These are phyloP conservation scores for Fusarium hainanense DNA, from an alignment of 2,329 filamentous ascomycete species.

Conservation along the genomic window DNA sequence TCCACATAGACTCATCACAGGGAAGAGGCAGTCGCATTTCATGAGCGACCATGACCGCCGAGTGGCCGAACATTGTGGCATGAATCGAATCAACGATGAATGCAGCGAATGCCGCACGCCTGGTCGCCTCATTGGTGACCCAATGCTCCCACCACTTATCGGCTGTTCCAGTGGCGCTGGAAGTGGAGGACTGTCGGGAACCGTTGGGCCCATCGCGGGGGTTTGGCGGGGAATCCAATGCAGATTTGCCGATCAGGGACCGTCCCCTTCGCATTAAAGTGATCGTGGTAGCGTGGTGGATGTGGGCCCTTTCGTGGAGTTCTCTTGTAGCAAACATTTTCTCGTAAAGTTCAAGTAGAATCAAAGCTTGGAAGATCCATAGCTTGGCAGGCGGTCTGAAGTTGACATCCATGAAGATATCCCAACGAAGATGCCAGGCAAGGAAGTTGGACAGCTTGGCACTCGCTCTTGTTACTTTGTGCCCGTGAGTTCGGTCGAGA, in stretches of 20 bases:
- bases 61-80: conserved; percentile 97
- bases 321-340: conserved; percentile 97
- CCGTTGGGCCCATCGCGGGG: conserved; percentile 68
- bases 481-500: conserved; percentile 83
- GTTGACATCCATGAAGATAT: conserved; percentile 91
- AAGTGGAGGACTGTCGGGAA: conserved; percentile 70
- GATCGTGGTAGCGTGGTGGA: conserved; percentile 95
- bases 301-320: conserved; percentile 93
- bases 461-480: conserved; percentile 78
- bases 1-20: conserved; percentile 93
- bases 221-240: conserved; percentile 85
- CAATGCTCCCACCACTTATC: conserved; percentile 97
- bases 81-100: conserved; percentile 97
- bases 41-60: conserved; percentile 95
- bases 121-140: conserved; percentile 93
- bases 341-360: conserved; percentile 92
- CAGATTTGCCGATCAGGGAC: conserved; percentile 86
- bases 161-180: conserved; percentile 72
- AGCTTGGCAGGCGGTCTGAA: conserved; percentile 93
- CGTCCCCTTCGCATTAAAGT: conserved; percentile 94
- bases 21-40: conserved; percentile 92
- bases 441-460: conserved; percentile 89
- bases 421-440: conserved; percentile 93
- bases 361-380: conserved; percentile 93
- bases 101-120: conserved; percentile 89